Evolutionary conservation across 192 early-diverging fungal genomes (phyloP).

Genomic region (Phycomyces nitens): DNA sequence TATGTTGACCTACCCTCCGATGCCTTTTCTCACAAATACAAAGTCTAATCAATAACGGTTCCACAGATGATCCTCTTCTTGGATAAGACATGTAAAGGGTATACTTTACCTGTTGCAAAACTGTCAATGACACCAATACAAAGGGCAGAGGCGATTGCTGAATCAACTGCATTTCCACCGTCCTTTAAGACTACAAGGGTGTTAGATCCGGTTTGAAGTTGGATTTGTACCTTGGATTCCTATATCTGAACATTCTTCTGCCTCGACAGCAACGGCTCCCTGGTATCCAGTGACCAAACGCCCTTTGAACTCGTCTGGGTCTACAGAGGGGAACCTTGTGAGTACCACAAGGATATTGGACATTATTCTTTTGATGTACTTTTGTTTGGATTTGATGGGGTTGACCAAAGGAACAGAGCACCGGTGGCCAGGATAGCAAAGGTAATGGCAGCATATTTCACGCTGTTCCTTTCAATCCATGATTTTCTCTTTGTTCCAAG

Average conservation of each 20-base stretch:
- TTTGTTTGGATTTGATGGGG: too few relatives aligned
- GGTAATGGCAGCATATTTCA: too few relatives aligned
- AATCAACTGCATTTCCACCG: conserved; percentile 88
- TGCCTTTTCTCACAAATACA: conserved; percentile 30
- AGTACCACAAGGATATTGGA: too few relatives aligned
- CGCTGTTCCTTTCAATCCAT: too few relatives aligned
- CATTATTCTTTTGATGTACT: too few relatives aligned
- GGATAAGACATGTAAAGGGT: neutral
- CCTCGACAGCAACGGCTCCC: conserved; percentile 70
- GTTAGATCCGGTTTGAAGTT: neutral
- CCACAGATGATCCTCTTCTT: neutral
- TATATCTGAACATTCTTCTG: conserved; percentile 62
- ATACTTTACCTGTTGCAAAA: conserved; percentile 69
- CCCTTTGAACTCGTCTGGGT: neutral
- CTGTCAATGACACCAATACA: conserved; percentile 88
- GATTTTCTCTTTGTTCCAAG: too few relatives aligned
- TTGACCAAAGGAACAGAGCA: too few relatives aligned
- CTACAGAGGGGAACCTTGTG: too few relatives aligned
- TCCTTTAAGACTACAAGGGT: conserved; percentile 59
- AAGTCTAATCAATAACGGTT: neutral
- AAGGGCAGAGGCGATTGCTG: conserved; percentile 78
- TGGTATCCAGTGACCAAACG: conserved; percentile 41
- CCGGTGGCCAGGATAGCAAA: too few relatives aligned
- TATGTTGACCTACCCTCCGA: conserved; percentile 58
- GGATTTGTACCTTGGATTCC: conserved; percentile 53